Conservation (phyloP, 2,329 filamentous ascomycete species). For the Colletotrichum lindemuthianum region DNA sequence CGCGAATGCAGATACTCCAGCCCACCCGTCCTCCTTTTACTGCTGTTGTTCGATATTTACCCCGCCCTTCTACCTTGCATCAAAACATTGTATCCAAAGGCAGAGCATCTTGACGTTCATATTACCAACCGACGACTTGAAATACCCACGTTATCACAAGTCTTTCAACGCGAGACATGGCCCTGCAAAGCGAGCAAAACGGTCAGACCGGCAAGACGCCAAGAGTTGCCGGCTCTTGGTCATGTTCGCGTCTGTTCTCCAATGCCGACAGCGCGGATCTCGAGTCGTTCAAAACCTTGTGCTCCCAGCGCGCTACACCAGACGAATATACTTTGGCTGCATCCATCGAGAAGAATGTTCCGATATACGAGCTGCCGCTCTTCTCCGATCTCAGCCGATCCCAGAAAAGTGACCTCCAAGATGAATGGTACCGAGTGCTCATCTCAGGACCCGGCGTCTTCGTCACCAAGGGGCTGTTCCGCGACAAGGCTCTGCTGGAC, state of each 20-base stretch:
- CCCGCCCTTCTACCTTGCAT: no score
- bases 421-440: slow-evolving; percentile 70
- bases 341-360: slow-evolving; percentile 59
- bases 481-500: slow-evolving; percentile 52
- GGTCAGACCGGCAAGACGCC: no score
- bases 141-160: no score
- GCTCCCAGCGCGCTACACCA: slow-evolving; percentile 48
- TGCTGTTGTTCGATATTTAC: no score
- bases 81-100: no score
- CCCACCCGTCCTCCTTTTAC: no score
- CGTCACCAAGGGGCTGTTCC: slow-evolving; percentile 64
- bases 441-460: slow-evolving; percentile 67
- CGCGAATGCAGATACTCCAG: no score
- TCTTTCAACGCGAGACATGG: no score
- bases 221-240: no score
- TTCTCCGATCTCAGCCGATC: slow-evolving; percentile 43
- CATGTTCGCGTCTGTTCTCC: slow-evolving; percentile 39
- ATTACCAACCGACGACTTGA: no score
- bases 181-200: no score
- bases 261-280: slow-evolving; percentile 48
- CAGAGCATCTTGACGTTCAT: no score
- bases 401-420: slow-evolving; percentile 56
- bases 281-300: slow-evolving; percentile 55
- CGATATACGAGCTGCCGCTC: slow-evolving; percentile 61
- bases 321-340: slow-evolving; percentile 59